Evolutionary conservation across 768 basidiomycete genomes (phyloP), one percentile per base, ranked within the genome.

Genomic region (Lactarius akahatsu): DNA sequence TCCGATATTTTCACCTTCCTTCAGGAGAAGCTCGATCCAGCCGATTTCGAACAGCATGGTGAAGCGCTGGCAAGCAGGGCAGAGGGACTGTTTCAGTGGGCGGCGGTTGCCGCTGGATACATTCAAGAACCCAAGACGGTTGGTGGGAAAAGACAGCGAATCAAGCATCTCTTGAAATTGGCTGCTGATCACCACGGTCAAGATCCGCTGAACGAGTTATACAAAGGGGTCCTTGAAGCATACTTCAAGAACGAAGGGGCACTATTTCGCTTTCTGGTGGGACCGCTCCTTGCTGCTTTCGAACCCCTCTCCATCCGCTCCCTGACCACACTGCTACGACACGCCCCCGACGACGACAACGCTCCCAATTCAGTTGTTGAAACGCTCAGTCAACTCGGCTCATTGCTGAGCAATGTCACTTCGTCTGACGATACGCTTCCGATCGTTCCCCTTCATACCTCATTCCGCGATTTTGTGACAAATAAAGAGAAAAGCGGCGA

Each of bases 351-450:
- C n/a, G 57, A n/a, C 16, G 23, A 23, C 7, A 18, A 34, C 2
- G 34, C 18, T 43, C 4, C 36, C 0, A 11, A 59, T 23, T 41
- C 20, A 11, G 60, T 61, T 15, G 43, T n/a, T 13, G 41, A 18
- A 18, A 34, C n/a, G 30, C 23, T 61, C 16, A 23, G 60, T 28
- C 15, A 43, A 6, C 41, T 61, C 5, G 60, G 60, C 10, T 61
- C 60, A 5, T 34, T 61, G 28, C 30, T 61, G 26, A 61, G 60
- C 5, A 61, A 50, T n/a, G 60, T 50, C 15, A 47, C 60, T 32
- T 32, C 60, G 18, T 26, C 41, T 1, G 30, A 47, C n/a, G 18
- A 45, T 2, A 26, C 60, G n/a, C 60, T 45, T 30, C 41, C 60
- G 9, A 50, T 61, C 11, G 28, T 45, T 30, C 60, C 60, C 9